Evolutionary conservation across 108 stramenopile genomes (phyloP).

Genomic region (Pinguiococcus pyrenoidosus): DNA sequence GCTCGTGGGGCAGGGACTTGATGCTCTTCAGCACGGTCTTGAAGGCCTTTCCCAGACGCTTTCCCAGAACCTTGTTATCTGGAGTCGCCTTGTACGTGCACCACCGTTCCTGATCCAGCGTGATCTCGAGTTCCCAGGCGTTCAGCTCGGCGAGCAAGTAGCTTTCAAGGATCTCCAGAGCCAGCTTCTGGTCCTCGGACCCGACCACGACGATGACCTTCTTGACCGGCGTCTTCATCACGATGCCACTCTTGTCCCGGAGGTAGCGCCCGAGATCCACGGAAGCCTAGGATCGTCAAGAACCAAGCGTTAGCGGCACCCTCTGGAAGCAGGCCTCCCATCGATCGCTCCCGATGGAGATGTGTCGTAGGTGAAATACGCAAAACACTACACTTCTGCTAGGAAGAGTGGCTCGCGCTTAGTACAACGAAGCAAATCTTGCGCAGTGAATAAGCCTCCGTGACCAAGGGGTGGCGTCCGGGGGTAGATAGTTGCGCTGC

Average conservation of each 20-base stretch:
- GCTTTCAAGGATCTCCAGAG: constrained; percentile 51
- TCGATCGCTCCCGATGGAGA: too few species aligned
- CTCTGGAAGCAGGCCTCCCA: constrained; percentile 53
- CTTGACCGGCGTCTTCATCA: constrained; percentile 78
- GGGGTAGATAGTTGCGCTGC: too few species aligned
- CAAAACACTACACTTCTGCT: too few species aligned
- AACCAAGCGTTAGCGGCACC: too few species aligned
- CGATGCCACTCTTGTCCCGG: constrained; percentile 79
- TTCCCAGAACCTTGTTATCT: constrained; percentile 73
- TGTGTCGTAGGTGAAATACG: too few species aligned
- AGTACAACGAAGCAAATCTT: too few species aligned
- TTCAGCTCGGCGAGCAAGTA: constrained; percentile 94
- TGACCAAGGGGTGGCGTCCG: too few species aligned
- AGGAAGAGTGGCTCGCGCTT: too few species aligned
- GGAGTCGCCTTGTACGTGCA: constrained; percentile 76
- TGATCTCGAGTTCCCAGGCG: constrained; percentile 65
- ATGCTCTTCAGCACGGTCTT: not conserved
- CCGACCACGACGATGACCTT: constrained; percentile 66
- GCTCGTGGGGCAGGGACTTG: not conserved
- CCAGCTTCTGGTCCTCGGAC: not conserved
- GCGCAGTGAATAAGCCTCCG: too few species aligned
- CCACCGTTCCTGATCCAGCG: constrained; percentile 71
- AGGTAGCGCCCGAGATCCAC: constrained; percentile 80
- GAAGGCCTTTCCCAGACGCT: constrained; percentile 79
- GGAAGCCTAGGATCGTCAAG: too few species aligned